Evolutionary conservation across 257 asterid species (phyloP), one percentile per base, ranked within the genome.

Genomic region (Solanum tarapatanum): DNA sequence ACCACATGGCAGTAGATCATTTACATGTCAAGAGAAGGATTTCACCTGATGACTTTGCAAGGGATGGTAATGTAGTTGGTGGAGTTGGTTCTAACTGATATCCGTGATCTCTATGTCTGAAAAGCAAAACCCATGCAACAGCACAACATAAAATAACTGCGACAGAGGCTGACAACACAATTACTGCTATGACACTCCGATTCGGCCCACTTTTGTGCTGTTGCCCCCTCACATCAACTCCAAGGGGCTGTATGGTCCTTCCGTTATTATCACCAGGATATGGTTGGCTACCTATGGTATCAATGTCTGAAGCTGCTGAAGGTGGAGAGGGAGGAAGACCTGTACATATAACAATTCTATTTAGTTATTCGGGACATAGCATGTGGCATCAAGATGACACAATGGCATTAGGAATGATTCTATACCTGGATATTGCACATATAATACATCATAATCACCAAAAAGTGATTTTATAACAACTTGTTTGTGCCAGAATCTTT

Each of bases 301-400:
- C 92, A 87, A 90, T 84, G 89, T 94, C 87, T 32, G 96, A 93
- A 68, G 94, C 90, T 88, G 98, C 96, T 88, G 94, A 92, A 89
- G 98, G 98, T 23, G 98, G 98, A 88, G 99, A 92, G 8, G 94
- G 93, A 19, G 99, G 99, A 45, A 97, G 98, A 89, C 99, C 99
- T 96, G 89, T 94, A 88, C 79, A 84, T 86, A 87, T 30, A 88
- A 83, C 23, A 83, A 66, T 73, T 83, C 36, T 85, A 73, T 69
- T 28, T 37, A 85, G 43, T 33, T 43, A 89, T 23, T 41, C 41
- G 2, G 77, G 21, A 69, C 43, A 30, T 45, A 48, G 85, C 19
- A 48, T 26, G 68, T 48, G 69, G 11, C 69, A 48, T 82, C 69
- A 82, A 82, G 69, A 82, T 48, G 85, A 48, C 69, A 48, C 26